phyloP scores from a whole-genome alignment of 2,329 filamentous ascomycete species.

The Ilyonectria sp. region DNA sequence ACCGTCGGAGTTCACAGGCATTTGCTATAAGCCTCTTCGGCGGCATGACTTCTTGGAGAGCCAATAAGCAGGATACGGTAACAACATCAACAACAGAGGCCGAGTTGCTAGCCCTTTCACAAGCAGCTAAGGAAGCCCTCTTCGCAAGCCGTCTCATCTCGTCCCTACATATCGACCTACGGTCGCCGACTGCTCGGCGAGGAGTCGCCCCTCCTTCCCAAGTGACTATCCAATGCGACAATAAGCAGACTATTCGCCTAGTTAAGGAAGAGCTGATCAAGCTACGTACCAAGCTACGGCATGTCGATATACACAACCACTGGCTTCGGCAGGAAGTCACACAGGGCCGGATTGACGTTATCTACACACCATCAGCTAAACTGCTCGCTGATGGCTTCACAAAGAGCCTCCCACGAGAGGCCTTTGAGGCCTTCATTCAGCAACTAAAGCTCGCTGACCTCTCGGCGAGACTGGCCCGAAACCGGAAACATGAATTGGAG shows the following conservation, averaged over 20 bases:
- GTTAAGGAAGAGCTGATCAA: background rate
- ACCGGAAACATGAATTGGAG: background rate
- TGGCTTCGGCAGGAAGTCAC: conserved; percentile 11
- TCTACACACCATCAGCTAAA: background rate
- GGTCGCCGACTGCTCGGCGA: background rate
- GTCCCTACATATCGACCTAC: background rate
- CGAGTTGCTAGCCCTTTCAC: conserved; percentile 17
- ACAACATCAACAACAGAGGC: conserved; percentile 26
- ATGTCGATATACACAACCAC: conserved; percentile 21
- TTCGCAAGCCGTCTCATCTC: background rate
- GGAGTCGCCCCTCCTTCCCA: background rate
- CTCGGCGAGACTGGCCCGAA: background rate
- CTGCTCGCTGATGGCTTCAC: background rate
- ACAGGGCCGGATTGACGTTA: background rate
- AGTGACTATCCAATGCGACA: conserved; percentile 5
- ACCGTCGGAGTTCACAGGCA: background rate
- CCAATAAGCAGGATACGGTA: conserved; percentile 4
- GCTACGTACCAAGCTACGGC: background rate
- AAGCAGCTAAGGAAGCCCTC: conserved; percentile 4
- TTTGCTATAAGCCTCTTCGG: background rate
- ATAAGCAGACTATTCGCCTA: background rate
- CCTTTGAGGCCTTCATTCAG: background rate
- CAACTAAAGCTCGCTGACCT: background rate
- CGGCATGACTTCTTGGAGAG: background rate
- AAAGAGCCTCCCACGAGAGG: background rate